phyloP scores from a whole-genome alignment of 352 stramenopile genomes.

The Globisporangium iwayamae region DNA sequence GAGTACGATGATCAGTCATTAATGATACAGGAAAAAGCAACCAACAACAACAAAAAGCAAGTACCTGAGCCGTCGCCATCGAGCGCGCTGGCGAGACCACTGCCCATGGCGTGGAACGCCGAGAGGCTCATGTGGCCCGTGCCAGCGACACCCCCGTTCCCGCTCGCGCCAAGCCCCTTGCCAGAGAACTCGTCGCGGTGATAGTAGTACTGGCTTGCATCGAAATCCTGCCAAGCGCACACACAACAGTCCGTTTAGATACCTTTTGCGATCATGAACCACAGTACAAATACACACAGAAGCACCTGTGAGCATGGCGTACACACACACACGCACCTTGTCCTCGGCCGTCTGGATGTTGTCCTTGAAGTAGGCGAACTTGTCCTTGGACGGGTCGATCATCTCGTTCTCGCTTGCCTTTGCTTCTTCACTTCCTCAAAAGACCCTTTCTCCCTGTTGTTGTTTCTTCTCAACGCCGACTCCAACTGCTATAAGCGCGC shows the following conservation, averaged over 20 bases:
- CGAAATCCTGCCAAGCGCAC: constrained; percentile 53
- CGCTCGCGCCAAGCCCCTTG: constrained; percentile 30
- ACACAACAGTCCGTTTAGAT: neutral
- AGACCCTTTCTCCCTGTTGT: neutral
- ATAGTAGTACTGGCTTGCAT: constrained; percentile 88
- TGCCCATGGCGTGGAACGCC: constrained; percentile 48
- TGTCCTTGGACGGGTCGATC: constrained; percentile 87
- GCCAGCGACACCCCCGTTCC: constrained; percentile 21
- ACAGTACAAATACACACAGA: neutral
- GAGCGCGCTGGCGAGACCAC: constrained; percentile 25
- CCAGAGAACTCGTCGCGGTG: constrained; percentile 67
- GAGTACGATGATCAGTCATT: neutral
- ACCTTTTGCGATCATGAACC: neutral
- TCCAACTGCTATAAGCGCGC: neutral
- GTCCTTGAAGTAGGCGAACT: constrained; percentile 89
- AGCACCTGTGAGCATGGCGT: neutral
- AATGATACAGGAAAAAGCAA: neutral
- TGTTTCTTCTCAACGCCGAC: neutral
- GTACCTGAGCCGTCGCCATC: constrained; percentile 22
- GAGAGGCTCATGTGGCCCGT: constrained; percentile 40
- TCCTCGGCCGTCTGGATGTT: constrained; percentile 88
- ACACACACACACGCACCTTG: constrained; percentile 38
- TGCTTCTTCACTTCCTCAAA: neutral
- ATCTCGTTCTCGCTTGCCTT: constrained; percentile 22
- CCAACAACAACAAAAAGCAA: neutral